Base-by-base conservation (phyloP, 2,329 filamentous ascomycete species). In the Albifimbria verrucaria region DNA sequence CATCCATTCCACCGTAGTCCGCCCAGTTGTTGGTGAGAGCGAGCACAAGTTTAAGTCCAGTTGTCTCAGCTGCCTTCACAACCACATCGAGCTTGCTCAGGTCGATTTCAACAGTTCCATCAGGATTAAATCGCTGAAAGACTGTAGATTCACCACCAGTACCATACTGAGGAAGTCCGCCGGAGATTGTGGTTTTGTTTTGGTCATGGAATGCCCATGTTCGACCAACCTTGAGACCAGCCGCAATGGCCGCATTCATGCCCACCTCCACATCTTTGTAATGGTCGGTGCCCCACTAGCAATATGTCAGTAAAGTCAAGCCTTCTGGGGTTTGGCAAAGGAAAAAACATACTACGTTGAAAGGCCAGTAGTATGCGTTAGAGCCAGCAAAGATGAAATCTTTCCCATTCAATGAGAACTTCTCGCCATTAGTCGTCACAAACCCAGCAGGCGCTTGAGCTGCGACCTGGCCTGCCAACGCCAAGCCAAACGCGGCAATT, bases 1-100 rank as follows among this genome's bases (percentile, higher is more conserved):
- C 79, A 11, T 74, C 72, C 69, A 87, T 86, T 47, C 85, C 84
- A 24, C 83, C 85, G 43, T 86, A 88, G 62, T 89, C 86, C 45
- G 73, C 74, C 85, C 85, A 89, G 69, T 88, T 83, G 70, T 89
- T 89, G 52, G 88, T 82, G 43, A 87, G 78, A 59, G 82, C 79
- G 63, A 85, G 78, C 57, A 88, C 83, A 17, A 88, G 69, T 65
- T 86, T 85, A 58, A 88, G 75, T 3, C 78, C 81, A 50, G 80
- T 73, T 24, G 74, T 73, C 64, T 85, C 82, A 2, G 84, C 85
- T 0, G 78, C 73, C 23, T 75, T 64, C 45, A 88, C 83, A 1
- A 88, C 83, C 42, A 81, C 81, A 60, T 89, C 86, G 7, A 89
- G 77, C 4, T 23, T 54, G 46, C 65, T 83, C 75, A 9, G 88